Base-by-base conservation (phyloP, 768 basidiomycete genomes). In the Phanerochaete sordida region DNA sequence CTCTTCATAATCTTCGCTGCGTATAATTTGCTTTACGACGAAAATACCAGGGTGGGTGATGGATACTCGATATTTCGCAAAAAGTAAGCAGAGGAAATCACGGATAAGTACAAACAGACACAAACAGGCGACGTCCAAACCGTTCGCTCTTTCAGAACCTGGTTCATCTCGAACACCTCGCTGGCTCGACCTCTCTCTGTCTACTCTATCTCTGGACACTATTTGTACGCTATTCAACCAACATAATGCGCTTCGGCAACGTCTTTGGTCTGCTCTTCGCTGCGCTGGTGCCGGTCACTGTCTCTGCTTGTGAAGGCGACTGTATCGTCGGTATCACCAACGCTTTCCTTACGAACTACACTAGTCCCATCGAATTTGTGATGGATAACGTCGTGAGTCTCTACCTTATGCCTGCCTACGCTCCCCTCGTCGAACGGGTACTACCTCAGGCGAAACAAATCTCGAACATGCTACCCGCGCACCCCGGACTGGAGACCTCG, bases 251-350 rank as follows among this genome's bases (percentile, higher is more conserved):
- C 23, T 55, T 65, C 61, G 52, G 47, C 21, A 24, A 6, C 19
- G 39, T 62, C 49, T 7, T 60, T 37, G n/a, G 66, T 30, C 33
- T 64, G 33, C 31, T 68, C 27, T 37, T 68, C 46, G 26, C 67
- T 28, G 26, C 65, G 1, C 62, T 67, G 56, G 64, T 72, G 65
- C 75, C 79, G 47, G 67, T 72, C 66, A 67, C 75, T 44, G 78
- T 81, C 59, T 66, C 68, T 37, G 84, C 84, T 28, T 92, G 90
- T 69, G 90, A 91, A 76, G 85, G 84, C 24, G 81, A 84, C 30
- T 91, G 90, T 68, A 87, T 86, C 58, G 70, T 73, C 19, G 78
- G 73, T n/a, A 81, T 85, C 63, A 88, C 87, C 16, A 76, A 79
- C 44, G 79, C 81, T 28, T 84, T 82, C 60, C 64, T 83, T 50